Evolutionary conservation across 2,329 filamentous ascomycete genomes (phyloP).

Genomic region (Cytospora schulzeri): DNA sequence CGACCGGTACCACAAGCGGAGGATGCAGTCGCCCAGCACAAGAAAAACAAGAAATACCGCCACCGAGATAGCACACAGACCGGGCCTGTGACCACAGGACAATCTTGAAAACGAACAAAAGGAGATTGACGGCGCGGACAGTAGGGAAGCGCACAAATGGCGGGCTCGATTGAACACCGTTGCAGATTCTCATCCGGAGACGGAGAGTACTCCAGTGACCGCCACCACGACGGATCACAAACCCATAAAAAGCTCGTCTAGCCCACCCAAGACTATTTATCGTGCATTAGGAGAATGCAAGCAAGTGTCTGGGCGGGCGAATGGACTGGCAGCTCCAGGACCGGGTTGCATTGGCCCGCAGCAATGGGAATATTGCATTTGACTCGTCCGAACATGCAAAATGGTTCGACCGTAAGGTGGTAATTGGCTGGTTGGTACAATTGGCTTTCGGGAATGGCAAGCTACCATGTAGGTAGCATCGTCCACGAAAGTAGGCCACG

Average conservation of each 20-base stretch:
- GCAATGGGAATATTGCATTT: constrained; percentile 3
- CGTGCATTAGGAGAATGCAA: constrained; percentile 25
- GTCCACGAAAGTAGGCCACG: not conserved
- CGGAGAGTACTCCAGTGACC: not conserved
- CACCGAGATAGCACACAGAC: not conserved
- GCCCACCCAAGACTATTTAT: constrained; percentile 8
- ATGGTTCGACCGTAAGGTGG: not conserved
- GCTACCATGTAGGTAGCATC: constrained; percentile 3
- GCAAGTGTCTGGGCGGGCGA: constrained; percentile 19
- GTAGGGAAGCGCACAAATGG: not conserved
- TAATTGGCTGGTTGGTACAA: not conserved
- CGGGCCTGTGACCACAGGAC: not conserved
- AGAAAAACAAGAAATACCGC: not conserved
- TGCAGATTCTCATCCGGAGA: constrained; percentile 10
- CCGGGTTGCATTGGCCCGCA: constrained; percentile 22
- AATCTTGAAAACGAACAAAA: not conserved
- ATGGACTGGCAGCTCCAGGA: constrained; percentile 17
- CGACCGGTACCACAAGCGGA: not conserved
- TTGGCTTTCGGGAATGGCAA: constrained; percentile 1
- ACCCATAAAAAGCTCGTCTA: not conserved
- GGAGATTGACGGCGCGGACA: not conserved
- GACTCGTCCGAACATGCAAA: not conserved
- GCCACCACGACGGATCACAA: not conserved
- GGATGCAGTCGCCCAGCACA: not conserved
- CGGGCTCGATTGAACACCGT: not conserved